Percentiles rank a stretch among this genome's conserved stretches.
phyloP scores from a whole-genome alignment of 306 rosid species.

The Cicer pinnatifidum region DNA sequence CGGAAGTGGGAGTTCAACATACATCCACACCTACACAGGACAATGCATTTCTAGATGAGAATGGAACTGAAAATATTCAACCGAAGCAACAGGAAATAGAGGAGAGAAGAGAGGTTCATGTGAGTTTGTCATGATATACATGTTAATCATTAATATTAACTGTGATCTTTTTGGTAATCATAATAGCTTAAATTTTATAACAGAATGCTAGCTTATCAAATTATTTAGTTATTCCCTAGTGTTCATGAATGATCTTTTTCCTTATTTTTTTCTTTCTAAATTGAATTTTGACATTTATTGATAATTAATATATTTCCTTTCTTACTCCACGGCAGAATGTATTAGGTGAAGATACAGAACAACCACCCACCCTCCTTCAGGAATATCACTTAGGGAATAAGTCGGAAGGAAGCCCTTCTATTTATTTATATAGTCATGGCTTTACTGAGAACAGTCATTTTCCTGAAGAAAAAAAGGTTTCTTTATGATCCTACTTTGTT shows the following conservation, averaged over 20 bases:
- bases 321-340: slow-evolving; percentile 55
- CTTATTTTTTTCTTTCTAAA: slow-evolving; percentile 28
- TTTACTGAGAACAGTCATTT: slow-evolving; percentile 45
- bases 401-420: slow-evolving; percentile 46
- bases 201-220: slow-evolving; percentile 35
- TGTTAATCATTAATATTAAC: slow-evolving; percentile 30
- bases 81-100: slow-evolving; percentile 46
- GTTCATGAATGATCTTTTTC: slow-evolving; percentile 16
- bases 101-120: slow-evolving; percentile 63
- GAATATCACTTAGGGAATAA: slow-evolving; percentile 64
- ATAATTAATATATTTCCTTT: slow-evolving; percentile 42
- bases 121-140: slow-evolving; percentile 37
- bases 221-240: slow-evolving; percentile 38
- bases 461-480: slow-evolving; percentile 68
- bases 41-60: slow-evolving; percentile 52
- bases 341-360: slow-evolving; percentile 49
- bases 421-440: slow-evolving; percentile 43
- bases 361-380: slow-evolving; percentile 66
- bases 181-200: slow-evolving; percentile 29
- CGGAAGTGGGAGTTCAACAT: slow-evolving; percentile 54
- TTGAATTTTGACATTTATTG: slow-evolving; percentile 40
- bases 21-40: slow-evolving; percentile 46
- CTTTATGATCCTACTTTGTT: slow-evolving; percentile 27
- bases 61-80: slow-evolving; percentile 46
- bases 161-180: slow-evolving; percentile 10